Base-by-base conservation (phyloP, 192 early-diverging fungal genomes). In the Coemansia sp. region DNA sequence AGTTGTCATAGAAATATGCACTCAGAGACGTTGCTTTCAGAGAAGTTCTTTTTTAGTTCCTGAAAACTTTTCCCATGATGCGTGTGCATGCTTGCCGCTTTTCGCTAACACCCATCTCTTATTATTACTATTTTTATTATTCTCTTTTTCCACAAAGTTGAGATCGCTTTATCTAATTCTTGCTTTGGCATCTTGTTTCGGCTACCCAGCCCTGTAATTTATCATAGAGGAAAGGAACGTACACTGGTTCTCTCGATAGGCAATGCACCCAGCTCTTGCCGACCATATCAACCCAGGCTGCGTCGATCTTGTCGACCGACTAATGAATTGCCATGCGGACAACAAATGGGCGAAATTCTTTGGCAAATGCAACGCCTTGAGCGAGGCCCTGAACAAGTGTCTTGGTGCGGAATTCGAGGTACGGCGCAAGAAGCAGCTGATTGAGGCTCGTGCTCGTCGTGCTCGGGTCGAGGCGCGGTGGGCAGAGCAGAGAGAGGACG, bases 281-380 rank as follows among this genome's bases (percentile, higher is more conserved):
- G 79, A 81, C 67, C 79, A 81, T 48, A 65, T 76, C 12, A 81
- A 81, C 61, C 79, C 79, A 12, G 79, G 79, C 37, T 81, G 79
- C 57, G 45, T 81, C 48, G 79, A 81, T 48, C 71, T 81, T 13
- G 79, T 49, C 1, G 68, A 76, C 60, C 63, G 58, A 61, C 74
- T 81, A 16, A 70, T 70, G 71, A 68, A 66, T 59, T 81, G 79
- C 70, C 79, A 81, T 19, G 62, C 56, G 12, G 79, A 81, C n/a
- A 59, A 76, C 58, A 65, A 51, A 22, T 81, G 73, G 73, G 79
- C 74, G 41, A 81, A 76, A 68, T 81, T 76, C 46, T 61, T 81
- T 65, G 79, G 79, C 61, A 81, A 81, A 56, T 81, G 79, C 79
- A 81, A 81, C 41, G 79, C 79, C 13, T 61, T 81, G 60, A 81